Evolutionary conservation across 495 filamentous ascomycete species (phyloP), one percentile per base, ranked within the genome.

Genomic region (Xylaria curta): DNA sequence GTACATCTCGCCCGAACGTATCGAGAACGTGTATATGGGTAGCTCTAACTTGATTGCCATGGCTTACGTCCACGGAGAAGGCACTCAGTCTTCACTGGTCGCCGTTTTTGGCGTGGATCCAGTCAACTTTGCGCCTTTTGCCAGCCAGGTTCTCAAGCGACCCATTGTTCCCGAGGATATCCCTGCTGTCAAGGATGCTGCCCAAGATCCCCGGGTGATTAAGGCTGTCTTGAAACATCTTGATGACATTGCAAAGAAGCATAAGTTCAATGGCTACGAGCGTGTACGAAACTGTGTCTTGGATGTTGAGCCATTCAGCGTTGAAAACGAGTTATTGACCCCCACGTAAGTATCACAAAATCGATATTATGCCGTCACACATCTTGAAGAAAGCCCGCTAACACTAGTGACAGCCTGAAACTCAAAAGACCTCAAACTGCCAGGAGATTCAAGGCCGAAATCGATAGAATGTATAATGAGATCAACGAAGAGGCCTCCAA

Each of bases 1-100:
- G 85, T 99, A 99, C 81, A 93, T 99, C 75, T 98, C 94, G 38
- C 96, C 96, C 31, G 96, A 99, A 84, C 93, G 95, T 40, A 91
- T 99, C 76, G 96, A 99, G 86, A 97, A 97, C 82, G 89, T 97
- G 21, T 93, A 94, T 79, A 87, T 97, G 69, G 92, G 92, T 47
- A 92, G 91, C 83, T 87, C 91, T 66, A 91, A 87, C 71, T 89
- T 93, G 68, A 83, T 98, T 28, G 87, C 89, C 58, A 91, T 91
- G 78, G 95, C 89, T 3, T 97, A 93, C 73, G 93, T 98, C 42
- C 95, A 99, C 80, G 96, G 96, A 49, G 96, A 99, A 77, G 91
- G 91, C 69, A 83, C 91, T 71, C 91, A 97, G 85, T 89, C 91
- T 6, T 91, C 88, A 82, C 85, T 99, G 19, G 94, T 99, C 8